Base-by-base conservation (phyloP, 228 moss, liverwort and hornwort genomes). In the Sphagnum fallax region DNA sequence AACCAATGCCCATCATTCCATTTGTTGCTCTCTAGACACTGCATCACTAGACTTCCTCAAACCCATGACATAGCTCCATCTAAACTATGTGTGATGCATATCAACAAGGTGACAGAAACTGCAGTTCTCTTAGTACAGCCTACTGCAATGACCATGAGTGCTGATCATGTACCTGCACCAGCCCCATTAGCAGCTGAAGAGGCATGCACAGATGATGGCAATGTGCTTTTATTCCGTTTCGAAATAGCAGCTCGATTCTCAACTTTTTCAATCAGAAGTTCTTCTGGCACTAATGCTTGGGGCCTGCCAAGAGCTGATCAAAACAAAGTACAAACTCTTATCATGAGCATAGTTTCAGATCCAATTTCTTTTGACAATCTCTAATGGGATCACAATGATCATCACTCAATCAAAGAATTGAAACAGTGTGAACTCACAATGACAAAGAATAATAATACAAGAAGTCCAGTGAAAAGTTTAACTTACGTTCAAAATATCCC, bases 261-360 rank as follows among this genome's bases (percentile, higher is more conserved):
- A 57, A 65, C 52, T 61, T 74, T 81, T 52, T 87, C 86, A 15
- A 59, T 66, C 1, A 93, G 48, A 51, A 71, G 73, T 50, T 93
- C 97, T 74, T 93, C 89, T 12, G 79, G 76, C 47, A 93, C 76
- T 15, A 76, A 75, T 50, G 91, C 88, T 88, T 92, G 92, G 49
- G 91, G 70, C 71, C 82, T 88, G 47, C 84, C 96, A 58, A 92
- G 4, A 49, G 84, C 93, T 93, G 85, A 59, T 80, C 67, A 68
- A 68, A 59, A 32, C 16, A 64, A 60, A 11, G 51, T 47, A 65
- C 14, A 65, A 16, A 55, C 48, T 53, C 58, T 55, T 50, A 59
- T 52, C 14, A n/a, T 32, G 10, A 68, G 4, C 8, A 52, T 11
- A 10, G 18, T 4, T 55, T 4, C 11, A 16, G 47, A 53, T 15